Evolutionary conservation across 2,329 filamentous ascomycete species (phyloP).

Genomic region (Fusarium tanahbumbuense): DNA sequence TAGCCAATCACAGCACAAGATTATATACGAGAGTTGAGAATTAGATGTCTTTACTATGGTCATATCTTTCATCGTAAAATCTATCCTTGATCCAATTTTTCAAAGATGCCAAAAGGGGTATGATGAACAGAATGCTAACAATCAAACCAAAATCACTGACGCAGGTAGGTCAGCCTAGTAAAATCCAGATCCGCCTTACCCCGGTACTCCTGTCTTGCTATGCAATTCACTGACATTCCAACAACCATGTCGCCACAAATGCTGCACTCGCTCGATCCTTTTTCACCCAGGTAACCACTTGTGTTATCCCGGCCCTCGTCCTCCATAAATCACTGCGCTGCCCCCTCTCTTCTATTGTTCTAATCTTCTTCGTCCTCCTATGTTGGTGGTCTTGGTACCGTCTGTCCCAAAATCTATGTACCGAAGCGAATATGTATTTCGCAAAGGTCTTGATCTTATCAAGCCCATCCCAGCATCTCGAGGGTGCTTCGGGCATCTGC

Average conservation of each 20-base stretch:
- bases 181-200: slow-evolving; percentile 39
- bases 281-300: slow-evolving; percentile 38
- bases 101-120: slow-evolving; percentile 46
- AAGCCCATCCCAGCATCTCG: slow-evolving; percentile 68
- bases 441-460: slow-evolving; percentile 32
- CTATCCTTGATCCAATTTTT: slow-evolving; percentile 46
- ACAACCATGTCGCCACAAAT: slow-evolving; percentile 46
- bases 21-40: slow-evolving; percentile 12
- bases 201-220: slow-evolving; percentile 47
- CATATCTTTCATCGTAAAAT: slow-evolving; percentile 45
- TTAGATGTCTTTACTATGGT: slow-evolving; percentile 40
- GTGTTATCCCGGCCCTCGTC: slow-evolving; percentile 7
- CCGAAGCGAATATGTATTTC: slow-evolving; percentile 38
- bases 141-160: slow-evolving; percentile 43
- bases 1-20: neutral
- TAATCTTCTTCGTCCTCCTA: slow-evolving; percentile 18
- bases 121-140: slow-evolving; percentile 47
- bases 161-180: slow-evolving; percentile 31
- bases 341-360: slow-evolving; percentile 12
- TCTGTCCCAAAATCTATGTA: slow-evolving; percentile 43
- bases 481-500: slow-evolving; percentile 66
- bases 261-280: slow-evolving; percentile 32
- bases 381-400: slow-evolving; percentile 30
- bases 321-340: slow-evolving; percentile 39
- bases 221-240: slow-evolving; percentile 50